These are phyloP conservation scores for Stagonosporopsis cucurbitacearum DNA, from an alignment of 2,329 filamentous ascomycete genomes.

Conservation along the genomic window DNA sequence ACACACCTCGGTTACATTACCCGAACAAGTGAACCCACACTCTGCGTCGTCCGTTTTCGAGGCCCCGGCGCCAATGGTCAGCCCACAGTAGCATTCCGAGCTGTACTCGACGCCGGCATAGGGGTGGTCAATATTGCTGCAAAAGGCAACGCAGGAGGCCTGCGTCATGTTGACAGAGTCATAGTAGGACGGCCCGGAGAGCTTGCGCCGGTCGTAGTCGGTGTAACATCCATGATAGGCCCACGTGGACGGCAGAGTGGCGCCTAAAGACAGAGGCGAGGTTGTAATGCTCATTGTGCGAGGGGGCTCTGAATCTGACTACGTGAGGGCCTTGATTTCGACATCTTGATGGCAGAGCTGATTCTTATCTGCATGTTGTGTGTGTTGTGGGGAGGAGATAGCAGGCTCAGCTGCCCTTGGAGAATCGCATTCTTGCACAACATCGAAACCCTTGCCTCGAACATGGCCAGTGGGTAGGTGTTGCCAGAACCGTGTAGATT, in stretches of 20 bases:
- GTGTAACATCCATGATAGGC: constrained; percentile 10
- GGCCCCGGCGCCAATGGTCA: constrained; percentile 27
- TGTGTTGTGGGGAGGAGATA: not conserved
- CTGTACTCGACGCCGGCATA: constrained; percentile 28
- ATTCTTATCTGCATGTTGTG: not conserved
- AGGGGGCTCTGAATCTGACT: no score
- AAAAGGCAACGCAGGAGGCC: constrained; percentile 22
- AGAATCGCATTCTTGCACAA: constrained; percentile 14
- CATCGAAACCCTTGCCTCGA: constrained; percentile 13
- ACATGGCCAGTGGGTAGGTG: constrained; percentile 5
- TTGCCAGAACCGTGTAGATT: not conserved
- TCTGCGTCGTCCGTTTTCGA: constrained; percentile 49
- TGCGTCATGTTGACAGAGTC: constrained; percentile 17
- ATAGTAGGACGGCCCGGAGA: not conserved
- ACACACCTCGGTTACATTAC: constrained; percentile 28
- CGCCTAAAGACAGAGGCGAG: not conserved
- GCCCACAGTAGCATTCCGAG: constrained; percentile 30
- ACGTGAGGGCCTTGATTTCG: not conserved
- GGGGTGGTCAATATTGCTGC: constrained; percentile 7
- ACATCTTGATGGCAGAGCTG: not conserved
- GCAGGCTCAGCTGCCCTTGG: constrained; percentile 4
- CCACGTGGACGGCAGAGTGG: constrained; percentile 2
- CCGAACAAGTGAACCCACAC: constrained; percentile 34
- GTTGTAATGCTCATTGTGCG: constrained; percentile 1
- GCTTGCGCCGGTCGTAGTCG: constrained; percentile 7